Evolutionary conservation across 768 basidiomycete species (phyloP).

Genomic region (Tylopilus cervinicoccineus): DNA sequence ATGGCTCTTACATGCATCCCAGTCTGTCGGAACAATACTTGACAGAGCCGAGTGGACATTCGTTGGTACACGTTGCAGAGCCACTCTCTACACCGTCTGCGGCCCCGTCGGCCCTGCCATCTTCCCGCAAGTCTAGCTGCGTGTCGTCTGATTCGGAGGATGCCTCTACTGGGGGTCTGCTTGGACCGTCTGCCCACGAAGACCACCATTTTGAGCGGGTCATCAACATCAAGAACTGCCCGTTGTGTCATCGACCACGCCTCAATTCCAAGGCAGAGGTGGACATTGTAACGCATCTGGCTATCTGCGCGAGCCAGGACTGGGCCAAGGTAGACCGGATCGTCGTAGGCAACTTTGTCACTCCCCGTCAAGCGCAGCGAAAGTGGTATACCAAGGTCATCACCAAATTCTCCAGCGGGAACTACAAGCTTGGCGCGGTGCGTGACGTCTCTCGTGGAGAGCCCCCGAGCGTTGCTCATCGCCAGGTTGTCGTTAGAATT

Average conservation of each 20-base stretch:
- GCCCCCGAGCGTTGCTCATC: neutral
- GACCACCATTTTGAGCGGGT: constrained; percentile 67
- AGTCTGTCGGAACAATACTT: constrained; percentile 23
- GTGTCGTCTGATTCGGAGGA: constrained; percentile 49
- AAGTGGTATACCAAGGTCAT: constrained; percentile 96
- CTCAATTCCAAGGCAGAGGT: constrained; percentile 84
- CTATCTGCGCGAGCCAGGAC: constrained; percentile 90
- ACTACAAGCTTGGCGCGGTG: constrained; percentile 88
- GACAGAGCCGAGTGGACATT: constrained; percentile 48
- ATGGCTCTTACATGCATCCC: constrained; percentile 2
- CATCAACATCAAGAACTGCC: constrained; percentile 94
- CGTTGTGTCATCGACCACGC: constrained; percentile 86
- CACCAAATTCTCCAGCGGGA: constrained; percentile 78
- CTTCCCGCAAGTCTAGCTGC: constrained; percentile 33
- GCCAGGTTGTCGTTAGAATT: constrained; percentile 54
- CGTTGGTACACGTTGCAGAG: constrained; percentile 34
- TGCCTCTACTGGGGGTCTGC: constrained; percentile 8
- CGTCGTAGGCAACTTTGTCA: constrained; percentile 92
- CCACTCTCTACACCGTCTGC: constrained; percentile 17
- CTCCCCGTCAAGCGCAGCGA: constrained; percentile 89
- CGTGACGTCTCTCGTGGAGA: constrained; percentile 17
- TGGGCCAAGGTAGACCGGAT: constrained; percentile 88
- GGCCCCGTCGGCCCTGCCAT: constrained; percentile 3
- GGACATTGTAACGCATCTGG: constrained; percentile 96
- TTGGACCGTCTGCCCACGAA: constrained; percentile 12